Base-by-base conservation (phyloP, 208 protist genomes). In the Angomonas ambiguus region DNA sequence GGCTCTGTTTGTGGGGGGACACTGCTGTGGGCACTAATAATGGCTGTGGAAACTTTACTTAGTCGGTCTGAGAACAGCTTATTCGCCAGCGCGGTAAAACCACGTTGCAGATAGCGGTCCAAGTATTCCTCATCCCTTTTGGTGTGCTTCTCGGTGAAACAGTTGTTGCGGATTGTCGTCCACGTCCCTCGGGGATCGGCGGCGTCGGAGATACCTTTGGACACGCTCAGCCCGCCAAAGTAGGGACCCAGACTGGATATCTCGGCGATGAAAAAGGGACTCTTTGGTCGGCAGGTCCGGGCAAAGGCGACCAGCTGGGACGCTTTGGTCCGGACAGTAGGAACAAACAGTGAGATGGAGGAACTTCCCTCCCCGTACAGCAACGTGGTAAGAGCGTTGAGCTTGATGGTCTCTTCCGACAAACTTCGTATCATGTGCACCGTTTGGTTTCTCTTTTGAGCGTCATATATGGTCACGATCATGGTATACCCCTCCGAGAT, bases 391-490 rank as follows among this genome's bases (percentile, higher is more conserved):
- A 96, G 78, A 0, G 83, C 61, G 72, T 93, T 91, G 33, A 92
- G 73, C 74, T 96, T 96, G 8, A 51, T 41, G 3, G 87, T 84
- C 65, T 96, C 87, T 69, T 92, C 83, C 3, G 91, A 80, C 34
- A 96, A 71, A 59, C 85, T 96, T 28, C 91, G 85, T 69, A 96
- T 96, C 79, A 85, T 89, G 73, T 94, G 87, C 55, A 94, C 79
- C 41, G 87, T 77, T 64, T 96, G 87, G 16, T 81, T 60, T 57
- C 85, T 71, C 42, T 82, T 85, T 63, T 93, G 84, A n/a, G 85
- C 87, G 68, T 93, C 83, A 65, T 92, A 96, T 65, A 96, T 90
- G 49, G 87, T 96, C 28, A 91, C 91, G 69, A 94, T 83, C 91
- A 96, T 96, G 27, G 91, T 96, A 77, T 83, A 80, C n/a, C 91